phyloP scores from a whole-genome alignment of 2,329 filamentous ascomycete species.

The Aspergillus carbonarius region DNA sequence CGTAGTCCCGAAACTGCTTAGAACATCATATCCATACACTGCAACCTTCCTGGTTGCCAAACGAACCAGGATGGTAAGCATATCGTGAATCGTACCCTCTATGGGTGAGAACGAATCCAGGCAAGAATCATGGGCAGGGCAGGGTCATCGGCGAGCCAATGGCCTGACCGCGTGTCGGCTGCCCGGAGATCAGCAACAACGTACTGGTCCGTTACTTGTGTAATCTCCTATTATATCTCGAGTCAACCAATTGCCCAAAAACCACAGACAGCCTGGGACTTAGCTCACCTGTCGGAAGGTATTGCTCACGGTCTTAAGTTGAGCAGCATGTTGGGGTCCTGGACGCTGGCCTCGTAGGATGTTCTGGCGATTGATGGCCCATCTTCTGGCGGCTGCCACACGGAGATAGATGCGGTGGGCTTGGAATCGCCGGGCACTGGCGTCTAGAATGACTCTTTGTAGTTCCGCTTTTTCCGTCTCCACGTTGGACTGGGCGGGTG shows the following conservation, averaged over 20 bases:
- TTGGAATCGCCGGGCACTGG: constrained; percentile 59
- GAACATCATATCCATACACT: constrained; percentile 7
- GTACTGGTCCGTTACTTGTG: constrained; percentile 56
- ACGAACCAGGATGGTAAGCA: background rate
- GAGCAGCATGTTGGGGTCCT: constrained; percentile 47
- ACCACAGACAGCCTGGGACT: background rate
- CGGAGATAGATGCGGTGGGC: constrained; percentile 62
- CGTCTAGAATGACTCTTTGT: constrained; percentile 60
- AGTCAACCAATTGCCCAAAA: background rate
- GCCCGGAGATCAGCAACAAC: constrained; percentile 56
- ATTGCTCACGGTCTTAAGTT: constrained; percentile 50
- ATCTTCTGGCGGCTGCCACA: constrained; percentile 58
- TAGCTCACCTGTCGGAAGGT: constrained; percentile 50
- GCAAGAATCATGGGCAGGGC: constrained; percentile 51
- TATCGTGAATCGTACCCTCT: background rate
- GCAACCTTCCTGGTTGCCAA: background rate
- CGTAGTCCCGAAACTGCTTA: constrained; percentile 1
- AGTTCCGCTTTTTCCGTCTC: constrained; percentile 59
- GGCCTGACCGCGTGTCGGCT: constrained; percentile 56
- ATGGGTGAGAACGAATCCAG: constrained; percentile 44
- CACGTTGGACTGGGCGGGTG: constrained; percentile 44
- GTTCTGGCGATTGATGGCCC: constrained; percentile 55
- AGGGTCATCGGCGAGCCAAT: constrained; percentile 64
- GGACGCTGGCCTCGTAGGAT: constrained; percentile 53
- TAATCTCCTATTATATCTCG: constrained; percentile 51